Evolutionary conservation across 257 asterid species (phyloP).

Genomic region (Mitragyna speciosa): DNA sequence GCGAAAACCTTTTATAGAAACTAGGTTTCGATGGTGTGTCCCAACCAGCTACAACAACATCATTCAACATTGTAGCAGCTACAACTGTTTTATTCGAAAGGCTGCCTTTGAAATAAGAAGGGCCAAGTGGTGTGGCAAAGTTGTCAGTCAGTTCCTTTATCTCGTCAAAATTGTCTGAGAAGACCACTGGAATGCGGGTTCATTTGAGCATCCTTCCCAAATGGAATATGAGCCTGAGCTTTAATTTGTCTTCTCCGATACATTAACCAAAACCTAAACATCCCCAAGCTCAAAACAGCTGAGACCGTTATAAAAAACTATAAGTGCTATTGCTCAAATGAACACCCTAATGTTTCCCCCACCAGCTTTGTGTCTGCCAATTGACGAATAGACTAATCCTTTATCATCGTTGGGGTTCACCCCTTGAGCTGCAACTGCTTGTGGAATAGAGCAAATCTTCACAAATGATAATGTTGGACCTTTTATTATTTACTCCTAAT

Average conservation of each 20-base stretch:
- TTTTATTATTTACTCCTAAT: too few species aligned
- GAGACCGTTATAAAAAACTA: slow-evolving; percentile 44
- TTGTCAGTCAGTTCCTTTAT: slow-evolving; percentile 46
- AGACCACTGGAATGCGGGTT: slow-evolving; percentile 53
- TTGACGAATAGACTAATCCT: slow-evolving; percentile 21
- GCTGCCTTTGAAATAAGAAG: slow-evolving; percentile 47
- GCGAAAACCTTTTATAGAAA: slow-evolving; percentile 58
- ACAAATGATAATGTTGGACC: slow-evolving; percentile 32
- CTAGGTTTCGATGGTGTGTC: slow-evolving; percentile 61
- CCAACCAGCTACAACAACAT: slow-evolving; percentile 51
- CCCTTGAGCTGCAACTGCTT: slow-evolving; percentile 49
- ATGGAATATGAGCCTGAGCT: slow-evolving; percentile 44
- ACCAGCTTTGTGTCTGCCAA: slow-evolving; percentile 14
- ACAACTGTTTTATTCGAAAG: slow-evolving; percentile 47
- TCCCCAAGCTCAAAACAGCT: slow-evolving; percentile 38
- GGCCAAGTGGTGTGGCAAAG: slow-evolving; percentile 42
- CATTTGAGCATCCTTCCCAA: slow-evolving; percentile 56
- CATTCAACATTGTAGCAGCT: slow-evolving; percentile 50
- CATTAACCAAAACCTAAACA: slow-evolving; percentile 38
- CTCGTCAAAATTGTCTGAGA: slow-evolving; percentile 49
- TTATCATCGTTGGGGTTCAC: slow-evolving; percentile 23
- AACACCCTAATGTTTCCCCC: slow-evolving; percentile 36
- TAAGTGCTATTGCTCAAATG: slow-evolving; percentile 40
- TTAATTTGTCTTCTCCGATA: slow-evolving; percentile 33
- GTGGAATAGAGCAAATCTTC: slow-evolving; percentile 62